phyloP scores from a whole-genome alignment of 2,329 filamentous ascomycete species.

The Penicillium sp. region DNA sequence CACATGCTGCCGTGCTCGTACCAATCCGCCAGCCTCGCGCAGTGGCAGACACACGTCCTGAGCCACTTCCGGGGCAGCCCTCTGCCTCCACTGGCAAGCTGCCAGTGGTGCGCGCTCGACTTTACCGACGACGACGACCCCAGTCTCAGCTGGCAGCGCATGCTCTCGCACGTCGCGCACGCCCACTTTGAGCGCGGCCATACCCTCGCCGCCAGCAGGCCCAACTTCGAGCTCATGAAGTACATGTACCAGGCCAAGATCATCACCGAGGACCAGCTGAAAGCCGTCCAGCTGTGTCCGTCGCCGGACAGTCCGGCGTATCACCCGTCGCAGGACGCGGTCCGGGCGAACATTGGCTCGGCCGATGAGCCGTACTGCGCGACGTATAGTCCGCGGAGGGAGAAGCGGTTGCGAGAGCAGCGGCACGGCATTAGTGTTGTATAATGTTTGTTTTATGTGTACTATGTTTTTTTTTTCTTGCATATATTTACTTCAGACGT shows the following conservation, averaged over 20 bases:
- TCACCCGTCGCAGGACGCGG: constrained; percentile 33
- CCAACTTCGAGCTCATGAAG: constrained; percentile 44
- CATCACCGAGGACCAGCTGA: constrained; percentile 42
- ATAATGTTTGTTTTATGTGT: too few relatives aligned
- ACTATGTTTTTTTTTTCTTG: too few relatives aligned
- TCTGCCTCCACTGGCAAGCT: constrained; percentile 38
- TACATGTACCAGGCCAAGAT: constrained; percentile 41
- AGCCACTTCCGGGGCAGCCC: constrained; percentile 42
- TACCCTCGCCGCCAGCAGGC: constrained; percentile 35
- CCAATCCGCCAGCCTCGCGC: constrained; percentile 33
- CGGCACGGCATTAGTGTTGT: constrained; percentile 31
- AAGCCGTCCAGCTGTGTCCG: constrained; percentile 39
- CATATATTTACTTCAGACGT: too few relatives aligned
- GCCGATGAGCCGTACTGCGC: constrained; percentile 38
- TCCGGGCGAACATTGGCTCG: constrained; percentile 34
- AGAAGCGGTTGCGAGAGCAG: constrained; percentile 35
- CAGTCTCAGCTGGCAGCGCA: constrained; percentile 36
- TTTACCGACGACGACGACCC: constrained; percentile 10
- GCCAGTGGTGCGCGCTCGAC: constrained; percentile 37
- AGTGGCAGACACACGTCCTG: constrained; percentile 43
- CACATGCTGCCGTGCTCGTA: constrained; percentile 42
- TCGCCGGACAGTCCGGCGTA: constrained; percentile 34
- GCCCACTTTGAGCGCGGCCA: constrained; percentile 40
- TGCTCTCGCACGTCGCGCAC: constrained; percentile 41
- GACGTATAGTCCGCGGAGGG: constrained; percentile 36